Base-by-base conservation (phyloP, 202 grass and related monocot genomes). In the Carex arenaria region DNA sequence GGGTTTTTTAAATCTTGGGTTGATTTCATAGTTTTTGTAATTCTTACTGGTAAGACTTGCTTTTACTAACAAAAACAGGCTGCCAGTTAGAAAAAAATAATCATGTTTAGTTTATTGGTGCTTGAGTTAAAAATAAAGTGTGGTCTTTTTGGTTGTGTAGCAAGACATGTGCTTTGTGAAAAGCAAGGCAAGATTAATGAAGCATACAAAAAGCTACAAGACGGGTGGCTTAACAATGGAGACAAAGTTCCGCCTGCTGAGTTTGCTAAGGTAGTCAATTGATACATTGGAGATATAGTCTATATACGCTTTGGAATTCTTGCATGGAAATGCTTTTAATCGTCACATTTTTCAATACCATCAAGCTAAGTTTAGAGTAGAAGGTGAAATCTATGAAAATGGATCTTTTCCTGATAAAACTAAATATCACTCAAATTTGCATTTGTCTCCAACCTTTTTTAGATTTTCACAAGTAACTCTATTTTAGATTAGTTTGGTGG, bases 171-270 rank as follows among this genome's bases (percentile, higher is more conserved):
- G 1, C 57, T 98, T 40, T 95, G 92, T 56, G 95, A 98, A 88
- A 98, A 98, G 80, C 92, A 98, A 86, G 92, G 92, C 31, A 95
- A 95, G 88, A 91, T 98, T 64, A 98, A 98, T 84, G 95, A 95
- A 47, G 95, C 95, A 8, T 98, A 95, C 86, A 95, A 98, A 82
- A 98, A 98, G 77, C 82, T 98, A 15, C 92, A 98, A 87, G 92
- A 95, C 64, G 92, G 95, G 61, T 98, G 91, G 95, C 72, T 98
- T 84, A 82, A 91, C 85, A 98, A 93, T 74, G 92, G 95, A 36
- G 95, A 98, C 83, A 95, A 95, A 76, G 92, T 98, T 12, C 95
- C 92, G 57, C 92, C 95, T 78, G 90, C 95, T 74, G 95, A 98
- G 74, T 98, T 98, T 73, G 92, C 95, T 8, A 98, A 98, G 78